Conservation (phyloP, 1,284 basidiomycete species). For the Ceratobasidium sp. region DNA sequence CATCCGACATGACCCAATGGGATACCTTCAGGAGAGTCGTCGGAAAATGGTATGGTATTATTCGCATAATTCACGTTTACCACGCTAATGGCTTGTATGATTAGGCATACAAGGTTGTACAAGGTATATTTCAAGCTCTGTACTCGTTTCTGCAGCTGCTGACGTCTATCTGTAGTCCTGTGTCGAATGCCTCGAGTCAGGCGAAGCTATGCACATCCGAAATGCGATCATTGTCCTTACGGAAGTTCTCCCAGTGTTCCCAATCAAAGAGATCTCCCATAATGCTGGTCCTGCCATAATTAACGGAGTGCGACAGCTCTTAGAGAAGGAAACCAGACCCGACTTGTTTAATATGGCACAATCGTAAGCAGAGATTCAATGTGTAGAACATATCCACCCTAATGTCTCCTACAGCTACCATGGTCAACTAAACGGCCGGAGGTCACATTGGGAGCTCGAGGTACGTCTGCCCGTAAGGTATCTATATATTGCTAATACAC, state of each 20-base stretch:
- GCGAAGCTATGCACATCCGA: conserved; percentile 93
- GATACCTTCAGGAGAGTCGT: conserved; percentile 67
- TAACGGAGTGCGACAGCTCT: conserved; percentile 67
- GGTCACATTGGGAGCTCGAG: conserved; percentile 33
- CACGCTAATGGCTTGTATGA: not conserved
- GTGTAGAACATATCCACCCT: not conserved
- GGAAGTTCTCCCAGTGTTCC: conserved; percentile 86
- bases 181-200: conserved; percentile 50
- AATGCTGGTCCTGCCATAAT: conserved; percentile 66
- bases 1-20: conserved; percentile 61
- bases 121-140: conserved; percentile 49
- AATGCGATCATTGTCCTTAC: conserved; percentile 89
- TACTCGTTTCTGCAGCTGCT: no score
- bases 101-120: conserved; percentile 40
- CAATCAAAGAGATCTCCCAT: conserved; percentile 64
- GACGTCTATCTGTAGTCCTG: conserved; percentile 42
- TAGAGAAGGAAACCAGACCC: conserved; percentile 76
- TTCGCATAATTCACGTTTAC: conserved; percentile 48
- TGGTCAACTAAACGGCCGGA: conserved; percentile 34
- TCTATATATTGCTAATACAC: not conserved
- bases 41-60: conserved; percentile 80
- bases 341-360: conserved; percentile 63
- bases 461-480: conserved; percentile 11
- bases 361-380: conserved; percentile 58
- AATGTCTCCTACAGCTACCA: conserved; percentile 11